phyloP scores from a whole-genome alignment of 176 grass and related monocot genomes.

The Saccharum spontaneum region DNA sequence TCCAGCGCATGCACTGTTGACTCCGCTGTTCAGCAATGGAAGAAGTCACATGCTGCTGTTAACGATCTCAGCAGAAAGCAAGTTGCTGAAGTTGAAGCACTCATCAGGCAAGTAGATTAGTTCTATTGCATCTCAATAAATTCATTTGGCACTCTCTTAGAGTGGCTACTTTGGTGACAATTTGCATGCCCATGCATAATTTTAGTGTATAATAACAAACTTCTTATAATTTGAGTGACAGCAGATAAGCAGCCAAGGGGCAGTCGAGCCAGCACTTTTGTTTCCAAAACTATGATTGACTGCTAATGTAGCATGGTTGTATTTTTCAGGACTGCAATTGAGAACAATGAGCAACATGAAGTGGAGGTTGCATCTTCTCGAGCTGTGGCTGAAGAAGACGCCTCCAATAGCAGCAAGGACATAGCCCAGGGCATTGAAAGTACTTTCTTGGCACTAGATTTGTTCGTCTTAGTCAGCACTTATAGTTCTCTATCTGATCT shows the following conservation, averaged over 20 bases:
- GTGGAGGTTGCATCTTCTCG: constrained; percentile 64
- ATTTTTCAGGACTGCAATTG: constrained; percentile 58
- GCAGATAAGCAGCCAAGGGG: not conserved
- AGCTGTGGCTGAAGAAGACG: constrained; percentile 49
- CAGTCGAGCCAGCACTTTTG: not conserved
- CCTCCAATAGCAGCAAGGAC: constrained; percentile 44
- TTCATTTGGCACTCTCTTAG: not conserved
- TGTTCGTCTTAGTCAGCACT: not conserved
- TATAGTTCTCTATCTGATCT: not conserved
- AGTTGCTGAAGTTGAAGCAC: constrained; percentile 72
- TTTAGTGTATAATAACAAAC: not conserved
- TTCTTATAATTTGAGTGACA: not conserved
- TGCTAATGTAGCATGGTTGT: not conserved
- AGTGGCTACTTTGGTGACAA: not conserved
- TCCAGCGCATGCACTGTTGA: constrained; percentile 66
- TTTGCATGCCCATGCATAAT: not conserved
- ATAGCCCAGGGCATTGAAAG: constrained; percentile 65
- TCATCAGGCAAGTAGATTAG: constrained; percentile 60
- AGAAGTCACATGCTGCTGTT: constrained; percentile 64
- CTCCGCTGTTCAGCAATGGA: constrained; percentile 75
- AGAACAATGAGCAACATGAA: constrained; percentile 71
- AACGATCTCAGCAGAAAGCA: constrained; percentile 73
- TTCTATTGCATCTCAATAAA: not conserved
- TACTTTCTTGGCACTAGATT: constrained; percentile 6
- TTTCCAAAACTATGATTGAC: not conserved